These are phyloP conservation scores for Ganoderma lingzhi DNA, from an alignment of 1,284 basidiomycete genomes.

Conservation along the genomic window DNA sequence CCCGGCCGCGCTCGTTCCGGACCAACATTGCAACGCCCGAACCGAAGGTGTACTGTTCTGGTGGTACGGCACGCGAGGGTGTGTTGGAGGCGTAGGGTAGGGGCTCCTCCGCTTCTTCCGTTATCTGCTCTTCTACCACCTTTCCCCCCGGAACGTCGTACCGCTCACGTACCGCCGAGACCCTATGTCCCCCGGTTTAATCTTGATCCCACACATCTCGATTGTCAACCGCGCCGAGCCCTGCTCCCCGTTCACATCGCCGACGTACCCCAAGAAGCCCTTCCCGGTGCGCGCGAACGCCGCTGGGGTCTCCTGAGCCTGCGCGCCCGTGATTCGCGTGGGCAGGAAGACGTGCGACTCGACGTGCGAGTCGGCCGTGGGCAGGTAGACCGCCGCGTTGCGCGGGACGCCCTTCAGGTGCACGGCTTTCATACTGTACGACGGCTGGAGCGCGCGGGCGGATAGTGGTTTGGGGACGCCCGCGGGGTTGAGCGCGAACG, in stretches of 20 bases:
- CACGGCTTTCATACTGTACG: slow-evolving; percentile 32
- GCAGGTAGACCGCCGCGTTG: slow-evolving; percentile 28
- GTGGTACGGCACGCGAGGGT: neutral
- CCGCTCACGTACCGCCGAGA: neutral
- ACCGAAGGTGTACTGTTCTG: neutral
- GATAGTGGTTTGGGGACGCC: slow-evolving; percentile 30
- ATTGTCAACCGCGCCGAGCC: slow-evolving; percentile 26
- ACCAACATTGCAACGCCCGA: neutral
- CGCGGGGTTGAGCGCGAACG: slow-evolving; percentile 29
- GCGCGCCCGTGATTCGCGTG: slow-evolving; percentile 13
- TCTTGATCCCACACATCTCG: slow-evolving; percentile 33
- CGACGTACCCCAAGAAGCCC: slow-evolving; percentile 34
- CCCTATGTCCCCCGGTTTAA: slow-evolving; percentile 32
- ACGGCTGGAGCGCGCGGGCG: slow-evolving; percentile 20
- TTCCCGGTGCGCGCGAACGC: slow-evolving; percentile 27
- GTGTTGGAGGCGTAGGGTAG: neutral
- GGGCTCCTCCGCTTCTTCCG: neutral
- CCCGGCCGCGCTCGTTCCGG: neutral
- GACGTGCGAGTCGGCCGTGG: slow-evolving; percentile 23
- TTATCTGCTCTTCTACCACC: neutral
- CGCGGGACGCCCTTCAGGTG: slow-evolving; percentile 27
- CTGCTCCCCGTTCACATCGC: slow-evolving; percentile 35
- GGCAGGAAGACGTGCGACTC: slow-evolving; percentile 27
- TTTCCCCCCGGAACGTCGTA: neutral
- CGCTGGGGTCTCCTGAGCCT: slow-evolving; percentile 27